Evolutionary conservation across 2,329 filamentous ascomycete genomes (phyloP).

Genomic region (Neodidymelliopsis sp.): DNA sequence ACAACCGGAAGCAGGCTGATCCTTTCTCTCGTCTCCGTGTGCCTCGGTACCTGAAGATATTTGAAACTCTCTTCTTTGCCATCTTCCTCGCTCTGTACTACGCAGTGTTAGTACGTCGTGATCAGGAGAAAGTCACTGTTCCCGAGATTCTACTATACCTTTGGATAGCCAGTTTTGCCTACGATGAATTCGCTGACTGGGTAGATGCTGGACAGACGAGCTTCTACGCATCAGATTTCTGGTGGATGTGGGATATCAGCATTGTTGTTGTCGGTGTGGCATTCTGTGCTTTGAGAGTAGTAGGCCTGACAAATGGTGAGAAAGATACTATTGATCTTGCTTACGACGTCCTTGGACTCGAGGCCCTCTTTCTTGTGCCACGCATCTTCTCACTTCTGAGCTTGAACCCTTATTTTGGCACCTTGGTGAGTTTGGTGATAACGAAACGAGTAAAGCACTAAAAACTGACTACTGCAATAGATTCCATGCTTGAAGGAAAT

Average conservation of each 20-base stretch:
- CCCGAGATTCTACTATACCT: conserved; percentile 79
- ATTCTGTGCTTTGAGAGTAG: conserved; percentile 72
- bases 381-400: conserved; percentile 86
- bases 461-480: conserved; percentile 40
- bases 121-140: conserved; percentile 69
- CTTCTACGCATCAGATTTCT: conserved; percentile 49
- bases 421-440: conserved; percentile 59
- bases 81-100: conserved; percentile 84
- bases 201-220: conserved; percentile 84
- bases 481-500: conserved; percentile 94
- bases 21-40: conserved; percentile 74
- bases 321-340: conserved; percentile 74
- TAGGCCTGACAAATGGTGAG: conserved; percentile 70
- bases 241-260: conserved; percentile 44
- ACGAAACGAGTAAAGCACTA: no score
- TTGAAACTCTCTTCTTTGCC: conserved; percentile 82
- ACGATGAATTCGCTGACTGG: conserved; percentile 79
- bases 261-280: conserved; percentile 76
- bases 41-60: conserved; percentile 83
- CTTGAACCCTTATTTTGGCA: conserved; percentile 89
- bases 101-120: conserved; percentile 78
- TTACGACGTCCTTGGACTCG: conserved; percentile 88
- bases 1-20: conserved; percentile 62
- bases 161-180: conserved; percentile 87
- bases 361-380: conserved; percentile 89